Base-by-base conservation (phyloP, 2,329 filamentous ascomycete genomes). In the Colletotrichum tofieldiae region DNA sequence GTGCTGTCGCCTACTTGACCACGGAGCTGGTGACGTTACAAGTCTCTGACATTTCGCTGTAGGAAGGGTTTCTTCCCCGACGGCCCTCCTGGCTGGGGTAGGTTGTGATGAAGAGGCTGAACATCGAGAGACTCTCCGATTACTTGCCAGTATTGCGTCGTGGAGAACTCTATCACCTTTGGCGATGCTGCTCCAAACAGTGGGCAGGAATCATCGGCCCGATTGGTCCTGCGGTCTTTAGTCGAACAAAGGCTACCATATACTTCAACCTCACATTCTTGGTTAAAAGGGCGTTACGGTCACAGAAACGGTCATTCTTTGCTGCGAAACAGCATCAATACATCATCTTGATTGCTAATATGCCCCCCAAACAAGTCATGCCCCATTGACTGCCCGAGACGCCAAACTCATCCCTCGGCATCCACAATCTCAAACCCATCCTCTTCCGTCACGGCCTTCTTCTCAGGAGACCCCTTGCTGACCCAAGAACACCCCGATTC, bases 361-460 rank as follows among this genome's bases (percentile, higher is more conserved):
- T 37, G 20, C 32, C 32, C 23, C 23, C 14, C 23, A 41, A 2
- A 26, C 14, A n/a, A 41, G n/a, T 26, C n/a, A n/a, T 58, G 2
- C 20, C 35, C 39, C n/a, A 11, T 14, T 32, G 20, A 12, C n/a
- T 35, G n/a, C 32, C 3, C n/a, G 23, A 26, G 7, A 26, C 35
- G 7, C 54, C 35, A 39, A 26, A 9, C 12, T 63, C 8, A 63
- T n/a, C 20, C 23, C n/a, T 63, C 35, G 5, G 1, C 8, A 9
- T 52, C 23, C 60, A 63, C 35, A n/a, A 63, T n/a, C 45, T 63
- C 60, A 9, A 63, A 63, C 26, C 45, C 60, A 4, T 63, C 35
- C 16, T 63, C 45, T 18, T 63, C 60, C 8, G 32, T 16, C 32
- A 39, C 45, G 11, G 5, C 35, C 32, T 52, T 39, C 23, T 52